A percentile compares a stretch with the other conserved stretches of the same genome.
These are phyloP conservation scores for Zasmidium citrigriseum DNA, from an alignment of 2,329 filamentous ascomycete species.

Conservation along the genomic window DNA sequence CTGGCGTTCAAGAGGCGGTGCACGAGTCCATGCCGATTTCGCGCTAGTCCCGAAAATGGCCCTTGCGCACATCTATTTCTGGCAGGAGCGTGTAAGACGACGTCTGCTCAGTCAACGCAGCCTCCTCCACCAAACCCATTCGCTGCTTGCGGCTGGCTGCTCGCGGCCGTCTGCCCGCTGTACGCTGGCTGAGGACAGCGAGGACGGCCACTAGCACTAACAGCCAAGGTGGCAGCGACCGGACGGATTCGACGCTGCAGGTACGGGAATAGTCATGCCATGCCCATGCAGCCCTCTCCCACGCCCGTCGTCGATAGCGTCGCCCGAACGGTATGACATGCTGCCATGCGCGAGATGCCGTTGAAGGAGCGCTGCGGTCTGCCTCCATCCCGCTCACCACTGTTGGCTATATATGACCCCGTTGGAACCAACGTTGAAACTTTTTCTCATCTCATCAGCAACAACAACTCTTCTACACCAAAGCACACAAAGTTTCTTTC, in stretches of 20 bases:
- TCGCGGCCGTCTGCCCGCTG: no score
- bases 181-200: background rate
- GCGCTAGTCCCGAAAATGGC: background rate
- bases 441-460: slow-evolving; percentile 14
- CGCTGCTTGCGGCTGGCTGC: background rate
- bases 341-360: background rate
- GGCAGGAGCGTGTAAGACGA: no score
- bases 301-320: background rate
- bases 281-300: no score
- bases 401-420: slow-evolving; percentile 21
- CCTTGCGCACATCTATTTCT: background rate
- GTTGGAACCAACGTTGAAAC: slow-evolving; percentile 3
- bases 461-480: slow-evolving; percentile 7
- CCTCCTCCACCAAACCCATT: slow-evolving; percentile 2
- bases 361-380: background rate
- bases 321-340: background rate
- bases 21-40: no score
- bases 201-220: no score
- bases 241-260: slow-evolving; percentile 18
- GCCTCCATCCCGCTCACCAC: background rate
- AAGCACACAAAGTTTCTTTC: background rate
- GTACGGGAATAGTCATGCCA: slow-evolving; percentile 16
- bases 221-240: slow-evolving; percentile 7
- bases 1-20: background rate
- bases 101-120: no score